Evolutionary conservation across 805 yeast genomes (phyloP).

Genomic region (Peterozyma toletana): DNA sequence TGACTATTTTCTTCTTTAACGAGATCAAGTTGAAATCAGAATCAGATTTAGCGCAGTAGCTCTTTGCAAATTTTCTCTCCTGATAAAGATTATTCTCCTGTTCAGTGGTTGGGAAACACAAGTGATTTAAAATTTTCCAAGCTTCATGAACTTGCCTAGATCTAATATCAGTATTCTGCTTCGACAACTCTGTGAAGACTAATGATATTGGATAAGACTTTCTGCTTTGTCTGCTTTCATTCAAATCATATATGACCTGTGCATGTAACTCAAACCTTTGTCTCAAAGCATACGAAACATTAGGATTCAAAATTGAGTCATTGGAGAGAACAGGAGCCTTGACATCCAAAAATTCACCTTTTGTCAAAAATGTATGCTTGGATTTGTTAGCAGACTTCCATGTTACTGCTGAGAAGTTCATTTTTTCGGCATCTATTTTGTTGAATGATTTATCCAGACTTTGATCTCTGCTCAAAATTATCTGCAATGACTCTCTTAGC

Average conservation of each 20-base stretch:
- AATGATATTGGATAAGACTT: conserved; percentile 49
- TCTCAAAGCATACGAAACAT: conserved; percentile 29
- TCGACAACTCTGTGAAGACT: conserved; percentile 54
- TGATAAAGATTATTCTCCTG: conserved; percentile 24
- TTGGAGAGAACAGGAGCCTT: conserved; percentile 12
- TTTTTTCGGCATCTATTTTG: conserved; percentile 21
- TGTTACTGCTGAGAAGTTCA: background rate
- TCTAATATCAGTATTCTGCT: conserved; percentile 50
- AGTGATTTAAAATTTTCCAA: conserved; percentile 57
- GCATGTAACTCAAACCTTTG: conserved; percentile 72
- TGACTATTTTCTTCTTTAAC: conserved; percentile 38
- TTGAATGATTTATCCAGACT: background rate
- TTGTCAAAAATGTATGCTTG: conserved; percentile 19
- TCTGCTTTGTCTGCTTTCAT: conserved; percentile 54
- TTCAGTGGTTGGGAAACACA: conserved; percentile 25
- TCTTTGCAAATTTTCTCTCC: conserved; percentile 25
- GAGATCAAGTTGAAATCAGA: conserved; percentile 21
- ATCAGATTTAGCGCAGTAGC: conserved; percentile 17
- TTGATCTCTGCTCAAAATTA: conserved; percentile 27
- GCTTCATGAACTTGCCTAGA: conserved; percentile 68
- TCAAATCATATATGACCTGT: conserved; percentile 59
- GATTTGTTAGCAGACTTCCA: conserved; percentile 24
- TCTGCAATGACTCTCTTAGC: conserved; percentile 66
- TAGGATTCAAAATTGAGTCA: conserved; percentile 18
- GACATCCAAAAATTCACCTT: conserved; percentile 22